Base-by-base conservation (phyloP, 2,329 filamentous ascomycete genomes). In the Ophiostoma sp. region DNA sequence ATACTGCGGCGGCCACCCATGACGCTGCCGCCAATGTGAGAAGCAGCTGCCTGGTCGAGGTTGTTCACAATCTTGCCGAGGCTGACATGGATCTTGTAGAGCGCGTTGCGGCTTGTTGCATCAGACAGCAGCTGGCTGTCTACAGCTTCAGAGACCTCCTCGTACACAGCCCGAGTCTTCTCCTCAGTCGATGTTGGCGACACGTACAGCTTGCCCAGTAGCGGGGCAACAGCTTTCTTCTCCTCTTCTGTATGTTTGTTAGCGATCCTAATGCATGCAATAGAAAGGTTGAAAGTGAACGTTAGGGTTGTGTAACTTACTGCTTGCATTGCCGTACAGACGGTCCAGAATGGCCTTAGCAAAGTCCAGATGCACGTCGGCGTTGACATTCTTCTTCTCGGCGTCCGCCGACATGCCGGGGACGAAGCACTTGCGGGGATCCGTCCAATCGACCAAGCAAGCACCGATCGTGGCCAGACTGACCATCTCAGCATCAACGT, bases 401-500 rank as follows among this genome's bases (percentile, higher is more conserved):
- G 84, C 85, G 68, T 92, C 88, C 74, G 84, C 82, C 1, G 72
- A 19, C 33, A 86, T 78, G 31, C 70, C 70, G 31, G 70, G 36
- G 3, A 71, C 55, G 11, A 70, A 92, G 83, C 84, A 93, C 81
- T 97, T 95, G 69, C 95, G 87, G 50, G 95, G 94, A 80, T 98
- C 95, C 0, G 95, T 98, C 96, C 95, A 98, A 80, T 98, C 95
- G 0, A 95, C 89, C 8, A 98, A 84, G 78, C 94, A 95, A 2
- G 93, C 90, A 0, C 93, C 94, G 73, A 97, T 93, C 2, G 91
- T 89, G 59, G 89, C 87, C 76, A 97, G 87, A 77, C 91, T 90
- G 9, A 95, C 92, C 90, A 97, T 94, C 76, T 90, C 91, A 73
- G 92, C 92, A 50, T 89, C 89, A 12, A 92, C 89, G 69, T 94